A percentile compares a stretch with the other conserved stretches of the same genome.
Evolutionary conservation across 306 rosid genomes (phyloP).

Genomic region (Trichosanthes truncata): DNA sequence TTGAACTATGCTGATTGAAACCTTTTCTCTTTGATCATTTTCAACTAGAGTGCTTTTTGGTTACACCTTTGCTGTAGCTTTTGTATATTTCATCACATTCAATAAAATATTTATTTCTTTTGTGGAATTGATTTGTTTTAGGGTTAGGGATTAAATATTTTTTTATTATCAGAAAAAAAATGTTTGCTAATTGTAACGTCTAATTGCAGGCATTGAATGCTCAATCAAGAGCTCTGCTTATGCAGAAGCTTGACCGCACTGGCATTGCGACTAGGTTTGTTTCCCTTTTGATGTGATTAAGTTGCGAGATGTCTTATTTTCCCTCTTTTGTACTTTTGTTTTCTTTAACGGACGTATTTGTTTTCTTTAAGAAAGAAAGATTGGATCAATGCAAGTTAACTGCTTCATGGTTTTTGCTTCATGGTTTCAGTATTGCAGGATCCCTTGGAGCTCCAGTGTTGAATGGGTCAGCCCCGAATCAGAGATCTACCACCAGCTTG

Average conservation of each 20-base stretch:
- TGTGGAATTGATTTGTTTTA: too few species aligned
- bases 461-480: conserved; percentile 65
- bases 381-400: not conserved
- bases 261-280: conserved; percentile 77
- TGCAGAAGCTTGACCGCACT: conserved; percentile 89
- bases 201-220: conserved; percentile 79
- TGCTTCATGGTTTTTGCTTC: not conserved
- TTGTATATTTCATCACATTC: not conserved
- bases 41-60: not conserved
- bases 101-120: too few species aligned
- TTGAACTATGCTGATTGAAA: not conserved
- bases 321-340: not conserved
- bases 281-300: not conserved
- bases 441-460: conserved; percentile 47
- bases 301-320: not conserved
- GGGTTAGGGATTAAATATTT: too few species aligned
- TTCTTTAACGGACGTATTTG: not conserved
- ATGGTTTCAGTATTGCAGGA: conserved; percentile 54
- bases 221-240: conserved; percentile 88
- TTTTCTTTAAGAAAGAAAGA: not conserved
- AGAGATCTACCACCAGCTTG: conserved; percentile 38
- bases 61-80: not conserved
- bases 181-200: not conserved
- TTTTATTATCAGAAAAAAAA: not conserved
- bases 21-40: not conserved